A percentile compares a stretch with the other conserved stretches of the same genome.
These are phyloP conservation scores for Solanum tacnaense DNA, from an alignment of 257 asterid genomes.

Conservation along the genomic window DNA sequence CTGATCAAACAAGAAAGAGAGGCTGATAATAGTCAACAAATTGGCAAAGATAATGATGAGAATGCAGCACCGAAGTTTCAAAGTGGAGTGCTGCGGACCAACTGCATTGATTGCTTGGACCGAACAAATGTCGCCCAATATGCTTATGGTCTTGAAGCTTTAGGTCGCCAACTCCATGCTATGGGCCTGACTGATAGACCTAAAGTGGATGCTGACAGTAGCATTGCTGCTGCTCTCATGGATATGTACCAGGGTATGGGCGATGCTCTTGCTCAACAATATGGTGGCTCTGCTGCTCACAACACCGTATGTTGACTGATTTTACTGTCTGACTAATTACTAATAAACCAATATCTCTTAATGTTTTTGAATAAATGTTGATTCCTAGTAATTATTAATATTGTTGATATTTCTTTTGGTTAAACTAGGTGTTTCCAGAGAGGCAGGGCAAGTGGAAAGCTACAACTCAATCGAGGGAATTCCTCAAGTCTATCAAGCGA, in stretches of 20 bases:
- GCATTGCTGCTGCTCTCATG: conserved; percentile 98
- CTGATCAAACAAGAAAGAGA: conserved; percentile 54
- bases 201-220: conserved; percentile 88
- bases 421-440: conserved; percentile 76
- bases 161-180: conserved; percentile 91
- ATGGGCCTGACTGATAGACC: conserved; percentile 80
- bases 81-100: conserved; percentile 98
- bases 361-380: neutral
- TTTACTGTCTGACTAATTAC: neutral
- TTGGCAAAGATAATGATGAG: conserved; percentile 24
- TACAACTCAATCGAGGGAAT: conserved; percentile 94
- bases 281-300: conserved; percentile 99
- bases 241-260: conserved; percentile 99
- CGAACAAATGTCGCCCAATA: conserved; percentile 97
- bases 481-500: conserved; percentile 90
- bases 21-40: conserved; percentile 33
- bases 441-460: conserved; percentile 99
- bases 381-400: neutral
- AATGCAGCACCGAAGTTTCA: conserved; percentile 45
- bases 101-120: conserved; percentile 97
- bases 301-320: conserved; percentile 48
- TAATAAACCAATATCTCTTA: neutral
- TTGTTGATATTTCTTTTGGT: conserved; percentile 6
- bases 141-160: conserved; percentile 94
- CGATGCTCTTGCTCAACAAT: conserved; percentile 97